Conservation (phyloP, 2,329 filamentous ascomycete genomes). For the Fusarium bactridioides region DNA sequence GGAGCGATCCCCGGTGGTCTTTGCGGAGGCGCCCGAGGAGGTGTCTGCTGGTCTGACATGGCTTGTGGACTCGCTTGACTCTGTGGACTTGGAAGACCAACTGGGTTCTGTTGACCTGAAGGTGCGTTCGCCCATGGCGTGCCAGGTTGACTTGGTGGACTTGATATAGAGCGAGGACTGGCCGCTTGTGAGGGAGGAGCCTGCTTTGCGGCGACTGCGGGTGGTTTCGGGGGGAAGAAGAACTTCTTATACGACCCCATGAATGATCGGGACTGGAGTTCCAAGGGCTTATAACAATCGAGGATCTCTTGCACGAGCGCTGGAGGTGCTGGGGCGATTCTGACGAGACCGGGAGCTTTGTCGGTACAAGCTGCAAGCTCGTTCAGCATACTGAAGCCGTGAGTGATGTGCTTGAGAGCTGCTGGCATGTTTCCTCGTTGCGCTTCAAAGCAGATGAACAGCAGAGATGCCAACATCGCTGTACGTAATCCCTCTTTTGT, state of each 20-base stretch:
- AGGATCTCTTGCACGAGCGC: conserved; percentile 49
- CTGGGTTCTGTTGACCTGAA: conserved; percentile 7
- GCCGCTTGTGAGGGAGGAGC: conserved; percentile 2
- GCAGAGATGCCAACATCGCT: conserved; percentile 49
- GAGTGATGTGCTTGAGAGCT: conserved; percentile 51
- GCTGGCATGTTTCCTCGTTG: conserved; percentile 51
- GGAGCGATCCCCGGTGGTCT: conserved; percentile 47
- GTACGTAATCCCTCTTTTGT: conserved; percentile 49
- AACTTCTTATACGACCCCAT: conserved; percentile 49
- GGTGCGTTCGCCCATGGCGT: conserved; percentile 34
- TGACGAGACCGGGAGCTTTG: conserved; percentile 47
- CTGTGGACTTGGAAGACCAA: conserved; percentile 45
- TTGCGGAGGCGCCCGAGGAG: conserved; percentile 30
- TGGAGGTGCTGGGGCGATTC: conserved; percentile 49
- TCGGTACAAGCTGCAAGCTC: conserved; percentile 49
- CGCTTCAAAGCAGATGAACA: conserved; percentile 54
- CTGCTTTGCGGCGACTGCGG: background rate
- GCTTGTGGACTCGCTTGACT: conserved; percentile 45
- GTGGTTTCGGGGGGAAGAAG: conserved; percentile 42
- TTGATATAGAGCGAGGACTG: conserved; percentile 19
- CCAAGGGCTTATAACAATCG: conserved; percentile 50
- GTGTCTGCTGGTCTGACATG: conserved; percentile 26
- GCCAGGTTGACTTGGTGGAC: conserved; percentile 41
- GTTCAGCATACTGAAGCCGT: conserved; percentile 52
- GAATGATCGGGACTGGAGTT: conserved; percentile 51